Conservation (phyloP, 1,284 basidiomycete species). For the Ceratobasidium sp. region DNA sequence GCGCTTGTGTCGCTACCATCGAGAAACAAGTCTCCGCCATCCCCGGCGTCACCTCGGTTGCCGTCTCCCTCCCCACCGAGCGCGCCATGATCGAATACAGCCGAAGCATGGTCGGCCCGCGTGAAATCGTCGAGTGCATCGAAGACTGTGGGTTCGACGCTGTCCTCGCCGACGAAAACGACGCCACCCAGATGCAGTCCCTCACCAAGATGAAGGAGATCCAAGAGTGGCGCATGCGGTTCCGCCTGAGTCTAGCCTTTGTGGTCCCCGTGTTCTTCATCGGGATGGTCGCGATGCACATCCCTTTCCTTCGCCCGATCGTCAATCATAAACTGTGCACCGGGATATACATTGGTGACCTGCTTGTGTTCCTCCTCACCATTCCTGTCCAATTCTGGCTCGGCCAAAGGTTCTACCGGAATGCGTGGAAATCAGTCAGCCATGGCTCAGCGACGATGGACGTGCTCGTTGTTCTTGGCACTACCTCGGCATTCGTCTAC, state of each 20-base stretch:
- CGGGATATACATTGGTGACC: slow-evolving; percentile 84
- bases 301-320: slow-evolving; percentile 66
- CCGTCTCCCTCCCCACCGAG: slow-evolving; percentile 78
- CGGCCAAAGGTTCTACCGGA: slow-evolving; percentile 87
- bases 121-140: slow-evolving; percentile 87
- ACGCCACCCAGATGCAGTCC: slow-evolving; percentile 89
- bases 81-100: slow-evolving; percentile 83
- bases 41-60: slow-evolving; percentile 78
- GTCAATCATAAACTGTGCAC: slow-evolving; percentile 64
- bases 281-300: slow-evolving; percentile 86
- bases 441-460: slow-evolving; percentile 96
- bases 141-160: slow-evolving; percentile 93
- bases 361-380: slow-evolving; percentile 84
- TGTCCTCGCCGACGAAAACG: slow-evolving; percentile 80
- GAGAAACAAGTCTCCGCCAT: slow-evolving; percentile 75
- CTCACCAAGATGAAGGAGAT: slow-evolving; percentile 94
- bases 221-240: slow-evolving; percentile 86
- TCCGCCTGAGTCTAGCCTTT: slow-evolving; percentile 80
- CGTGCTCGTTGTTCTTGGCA: slow-evolving; percentile 95
- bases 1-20: slow-evolving; percentile 81
- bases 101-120: slow-evolving; percentile 74
- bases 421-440: slow-evolving; percentile 89
- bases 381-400: slow-evolving; percentile 95
- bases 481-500: slow-evolving; percentile 92
- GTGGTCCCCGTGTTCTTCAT: slow-evolving; percentile 94